Evolutionary conservation across 2,329 filamentous ascomycete species (phyloP), one percentile per base, ranked within the genome.

Genomic region (Colletotrichum tropicale): DNA sequence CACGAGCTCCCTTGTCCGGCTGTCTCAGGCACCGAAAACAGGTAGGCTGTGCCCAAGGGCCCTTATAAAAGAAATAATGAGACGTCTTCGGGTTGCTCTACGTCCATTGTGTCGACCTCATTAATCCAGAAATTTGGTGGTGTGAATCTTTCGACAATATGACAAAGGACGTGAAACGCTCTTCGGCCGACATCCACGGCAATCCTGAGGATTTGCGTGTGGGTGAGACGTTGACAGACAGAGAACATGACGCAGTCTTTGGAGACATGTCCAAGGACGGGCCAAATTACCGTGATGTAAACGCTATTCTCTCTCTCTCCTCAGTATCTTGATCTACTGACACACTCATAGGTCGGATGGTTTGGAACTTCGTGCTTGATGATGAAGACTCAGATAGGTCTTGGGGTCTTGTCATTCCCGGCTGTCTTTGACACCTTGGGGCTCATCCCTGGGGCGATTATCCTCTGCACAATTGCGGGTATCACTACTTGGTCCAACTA

Each of bases 401-500:
- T 88, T 2, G 80, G 86, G 13, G 87, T 89, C 16, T 83, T 89
- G 15, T 87, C 87, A 0, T 87, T 89, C 26, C 88, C 88, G 1
- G 77, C 80, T 10, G 83, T 84, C 0, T 88, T 89, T 73, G 81
- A 89, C 70, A 80, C 80, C 1, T 82, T 89, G 6, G 88, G 88
- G 3, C 80, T 89, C 30, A 81, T 89, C 9, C 88, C 88, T 0
- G 88, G 88, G 10, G 79, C 89, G 8, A 85, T 89, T 21, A 82
- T 83, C 48, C 81, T 89, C 15, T 55, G 84, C 7, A 69, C 78
- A 1, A 83, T 89, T 36, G 85, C 81, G 1, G 72, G 34, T 26
- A 88, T 89, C 75, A 88, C 87, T 0, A 87, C 85, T 5, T 89
- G 88, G 88, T 87, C 87, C 1, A 82, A 84, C 66, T 88, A 87